These are phyloP conservation scores for Wallacemonas sp. DNA, from an alignment of 208 protist species.

Conservation along the genomic window DNA sequence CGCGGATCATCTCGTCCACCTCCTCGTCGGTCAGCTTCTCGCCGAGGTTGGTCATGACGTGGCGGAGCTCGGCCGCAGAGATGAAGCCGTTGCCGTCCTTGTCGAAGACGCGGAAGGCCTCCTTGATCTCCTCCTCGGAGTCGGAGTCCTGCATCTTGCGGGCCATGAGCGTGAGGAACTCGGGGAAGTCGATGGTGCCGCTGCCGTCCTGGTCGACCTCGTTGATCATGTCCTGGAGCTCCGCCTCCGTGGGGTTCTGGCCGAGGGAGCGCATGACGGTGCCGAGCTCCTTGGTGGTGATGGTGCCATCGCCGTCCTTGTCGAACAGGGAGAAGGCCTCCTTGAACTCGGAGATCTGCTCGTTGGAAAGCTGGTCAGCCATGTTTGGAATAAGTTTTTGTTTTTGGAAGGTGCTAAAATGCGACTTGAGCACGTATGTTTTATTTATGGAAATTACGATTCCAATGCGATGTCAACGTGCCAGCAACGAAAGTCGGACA, in stretches of 20 bases:
- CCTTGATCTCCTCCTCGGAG: conserved; percentile 94
- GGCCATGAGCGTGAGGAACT: conserved; percentile 89
- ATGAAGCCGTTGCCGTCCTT: conserved; percentile 95
- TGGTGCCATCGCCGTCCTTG: conserved; percentile 97
- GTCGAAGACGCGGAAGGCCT: conserved; percentile 97
- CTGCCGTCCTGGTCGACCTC: conserved; percentile 95
- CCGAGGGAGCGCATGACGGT: conserved; percentile 99
- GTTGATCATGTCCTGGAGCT: conserved; percentile 98
- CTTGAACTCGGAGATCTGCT: conserved; percentile 99
- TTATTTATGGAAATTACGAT: too few species aligned
- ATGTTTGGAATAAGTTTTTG: conserved; percentile 24
- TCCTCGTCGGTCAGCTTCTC: conserved; percentile 94
- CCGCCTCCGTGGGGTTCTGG: conserved; percentile 94
- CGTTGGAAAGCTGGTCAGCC: conserved; percentile 95
- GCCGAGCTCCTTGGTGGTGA: conserved; percentile 99
- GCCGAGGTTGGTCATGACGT: conserved; percentile 95
- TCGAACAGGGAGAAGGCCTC: conserved; percentile 99
- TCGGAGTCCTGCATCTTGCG: conserved; percentile 92
- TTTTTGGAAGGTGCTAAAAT: conserved; percentile 7
- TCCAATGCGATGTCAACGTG: not conserved
- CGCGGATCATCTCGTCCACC: conserved; percentile 91
- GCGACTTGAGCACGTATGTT: too few species aligned
- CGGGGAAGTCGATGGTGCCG: conserved; percentile 97
- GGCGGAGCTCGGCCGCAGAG: conserved; percentile 93
- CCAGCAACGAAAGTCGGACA: not conserved